Evolutionary conservation across 2,329 filamentous ascomycete species (phyloP), one percentile per base, ranked within the genome.

Genomic region (Apiospora pterosperma): DNA sequence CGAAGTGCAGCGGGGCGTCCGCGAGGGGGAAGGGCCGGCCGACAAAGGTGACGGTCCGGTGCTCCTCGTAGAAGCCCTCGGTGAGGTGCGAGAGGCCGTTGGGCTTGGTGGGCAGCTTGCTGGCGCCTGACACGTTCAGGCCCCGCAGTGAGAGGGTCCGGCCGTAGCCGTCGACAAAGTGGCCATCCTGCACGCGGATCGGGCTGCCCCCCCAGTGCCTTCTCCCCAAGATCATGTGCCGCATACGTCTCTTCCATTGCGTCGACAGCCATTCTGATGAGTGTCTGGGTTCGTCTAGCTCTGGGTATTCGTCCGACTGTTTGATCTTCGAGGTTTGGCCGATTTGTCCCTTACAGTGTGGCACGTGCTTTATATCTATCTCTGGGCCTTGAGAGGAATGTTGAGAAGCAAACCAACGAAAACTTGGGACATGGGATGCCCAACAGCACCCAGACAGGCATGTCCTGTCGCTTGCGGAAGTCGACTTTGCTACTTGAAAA

Each of bases 41-140:
- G 5, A 73, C 64, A 62, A 80, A 80, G 8, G 75, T 79, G 62
- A 80, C 76, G 52, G 74, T 74, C 60, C 77, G 75, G 62, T 74
- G 76, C 48, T n/a, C 6, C 63, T 79, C 73, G 66, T 78, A 80
- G 69, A 80, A 80, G 65, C 75, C 76, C 14, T 78, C 72, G 42
- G 76, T 77, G 39, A 79, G 75, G 65, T 79, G 77, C 7, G 77
- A 76, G 11, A 79, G 70, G 48, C 76, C 76, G 44, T 76, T 74
- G 3, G 76, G 76, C 41, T 66, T 64, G n/a, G 73, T 77, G 19
- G 78, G 78, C 41, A 78, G 68, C 68, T 80, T 80, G 68, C 76
- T 78, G 41, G 75, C 76, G 39, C 78, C 78, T 3, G 78, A 77
- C 42, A 80, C 75, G 68, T 80, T 80, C 61, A 80, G 75, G 4